Evolutionary conservation across 2,329 filamentous ascomycete genomes (phyloP), one percentile per base, ranked within the genome.

Genomic region (Sporothrix sp.): DNA sequence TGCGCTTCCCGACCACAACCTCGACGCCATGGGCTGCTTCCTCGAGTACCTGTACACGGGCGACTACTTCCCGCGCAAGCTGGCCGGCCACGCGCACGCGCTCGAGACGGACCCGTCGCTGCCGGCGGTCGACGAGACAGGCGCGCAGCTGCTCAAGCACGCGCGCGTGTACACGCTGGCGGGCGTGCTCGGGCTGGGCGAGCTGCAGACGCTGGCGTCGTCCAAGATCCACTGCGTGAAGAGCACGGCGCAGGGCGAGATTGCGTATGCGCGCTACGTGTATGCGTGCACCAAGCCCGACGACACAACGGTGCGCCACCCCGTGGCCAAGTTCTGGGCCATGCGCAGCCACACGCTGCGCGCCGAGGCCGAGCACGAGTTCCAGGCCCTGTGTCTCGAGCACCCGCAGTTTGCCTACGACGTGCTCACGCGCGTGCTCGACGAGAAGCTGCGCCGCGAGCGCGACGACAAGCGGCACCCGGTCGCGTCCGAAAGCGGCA

Each of bases 381-480:
- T 95, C 77, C 81, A 83, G 65, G 67, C 76, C 40, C 79, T 95
- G 67, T 95, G 90, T 69, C 70, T 95, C 64, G 86, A 95, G 68
- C 89, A 83, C 64, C 90, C 90, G 16, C 85, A 94, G 63, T 96
- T 96, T 64, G 85, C 85, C 62, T 96, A 90, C 71, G 90, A 96
- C 66, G 86, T 97, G 51, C 78, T 96, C 54, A 89, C 48, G 40
- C 78, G 78, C 53, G 78, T 83, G 18, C 66, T 82, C 63, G 78
- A 82, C 68, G 75, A 82, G 62, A 82, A 82, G 66, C 75, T 82
- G 70, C 80, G 78, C 71, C 70, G 77, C 58, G 79, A 82, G 61
- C 72, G 71, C 60, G 76, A 71, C 66, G 75, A 79, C 46, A 81
- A 81, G 65, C 68, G 78, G 66, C 74, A 79, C 49, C 73, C 76